Evolutionary conservation across 1,139 yeast genomes (phyloP), one percentile per base, ranked within the genome.

Genomic region (Saccharomyces pastorianus): DNA sequence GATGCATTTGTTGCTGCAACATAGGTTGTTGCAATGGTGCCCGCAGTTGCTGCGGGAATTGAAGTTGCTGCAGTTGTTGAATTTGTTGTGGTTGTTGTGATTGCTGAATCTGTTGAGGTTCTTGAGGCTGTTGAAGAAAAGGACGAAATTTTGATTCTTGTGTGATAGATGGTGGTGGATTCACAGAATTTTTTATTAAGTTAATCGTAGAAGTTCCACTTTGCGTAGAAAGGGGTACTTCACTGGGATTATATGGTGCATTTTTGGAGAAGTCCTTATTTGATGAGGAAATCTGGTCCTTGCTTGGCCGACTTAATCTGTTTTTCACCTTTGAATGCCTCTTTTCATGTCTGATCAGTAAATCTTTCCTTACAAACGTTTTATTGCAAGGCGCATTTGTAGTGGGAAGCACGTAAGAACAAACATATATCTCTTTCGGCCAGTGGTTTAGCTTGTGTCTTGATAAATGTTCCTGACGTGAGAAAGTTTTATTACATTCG

Each of bases 351-450:
- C 86, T 68, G 4, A 71, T 72, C 25, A 75, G 65, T 47, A 82
- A 64, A 63, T 82, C 87, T 53, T 75, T 77, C 29, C 87, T 73
- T 1, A 83, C 88, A 73, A 83, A 83, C 0, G 84, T 80, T 64
- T 80, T 80, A 4, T 70, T 65, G 61, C 88, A 83, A 6, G 72
- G 71, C 3, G 69, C 68, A 25, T 59, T 58, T 4, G 62, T 56
- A n/a, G 56, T 59, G n/a, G 64, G 61, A 38, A 56, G 62, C 11
- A 61, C 57, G 74, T 77, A 76, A 1, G 74, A 64, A 62, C 88
- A 83, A 28, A 68, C 70, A 60, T 73, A 82, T 4, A 82, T 72
- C 42, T 71, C 70, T 23, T 72, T 68, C 2, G 76, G 75, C 64
- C 73, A 71, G 56, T 73, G 76, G 55, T 73, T 73, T 42, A 73